phyloP scores from a whole-genome alignment of 192 early-diverging fungal species.

The Phycomyces nitens region DNA sequence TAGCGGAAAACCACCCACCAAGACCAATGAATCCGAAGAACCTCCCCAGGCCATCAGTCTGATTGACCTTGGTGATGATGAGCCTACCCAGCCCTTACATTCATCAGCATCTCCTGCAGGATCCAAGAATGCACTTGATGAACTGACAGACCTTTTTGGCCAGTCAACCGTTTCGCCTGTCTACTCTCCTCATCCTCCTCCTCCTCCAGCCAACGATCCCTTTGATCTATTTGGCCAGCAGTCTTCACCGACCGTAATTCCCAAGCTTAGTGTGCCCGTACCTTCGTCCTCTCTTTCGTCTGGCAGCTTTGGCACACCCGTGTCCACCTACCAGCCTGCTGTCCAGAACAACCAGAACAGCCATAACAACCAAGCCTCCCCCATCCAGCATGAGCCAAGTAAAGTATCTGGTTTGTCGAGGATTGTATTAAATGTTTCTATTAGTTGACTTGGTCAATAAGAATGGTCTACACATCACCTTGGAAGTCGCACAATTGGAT shows the following conservation, averaged over 20 bases:
- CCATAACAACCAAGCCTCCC: not conserved
- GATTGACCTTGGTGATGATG: constrained; percentile 44
- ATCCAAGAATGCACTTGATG: constrained; percentile 17
- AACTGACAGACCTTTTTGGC: constrained; percentile 25
- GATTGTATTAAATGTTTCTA: no score
- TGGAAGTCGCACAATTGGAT: constrained; percentile 27
- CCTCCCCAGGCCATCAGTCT: constrained; percentile 38
- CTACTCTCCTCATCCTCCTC: not conserved
- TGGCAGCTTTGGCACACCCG: not conserved
- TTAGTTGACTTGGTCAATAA: constrained; percentile 41
- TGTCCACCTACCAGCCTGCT: constrained; percentile 15
- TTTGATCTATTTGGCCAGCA: constrained; percentile 22
- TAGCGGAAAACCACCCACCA: constrained; percentile 13
- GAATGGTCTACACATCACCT: constrained; percentile 45
- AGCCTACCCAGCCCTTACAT: not conserved
- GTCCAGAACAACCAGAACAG: not conserved
- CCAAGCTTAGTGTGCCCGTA: not conserved
- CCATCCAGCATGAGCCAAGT: constrained; percentile 11
- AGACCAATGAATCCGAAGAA: constrained; percentile 15
- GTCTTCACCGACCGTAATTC: not conserved
- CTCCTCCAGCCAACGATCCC: constrained; percentile 7
- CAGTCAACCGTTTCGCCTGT: not conserved
- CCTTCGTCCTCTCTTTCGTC: constrained; percentile 3
- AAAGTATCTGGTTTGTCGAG: not conserved
- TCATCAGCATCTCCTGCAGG: constrained; percentile 10